Base-by-base conservation (phyloP, 1,139 yeast species). In the Nakaseomyces uthaithaninus region DNA sequence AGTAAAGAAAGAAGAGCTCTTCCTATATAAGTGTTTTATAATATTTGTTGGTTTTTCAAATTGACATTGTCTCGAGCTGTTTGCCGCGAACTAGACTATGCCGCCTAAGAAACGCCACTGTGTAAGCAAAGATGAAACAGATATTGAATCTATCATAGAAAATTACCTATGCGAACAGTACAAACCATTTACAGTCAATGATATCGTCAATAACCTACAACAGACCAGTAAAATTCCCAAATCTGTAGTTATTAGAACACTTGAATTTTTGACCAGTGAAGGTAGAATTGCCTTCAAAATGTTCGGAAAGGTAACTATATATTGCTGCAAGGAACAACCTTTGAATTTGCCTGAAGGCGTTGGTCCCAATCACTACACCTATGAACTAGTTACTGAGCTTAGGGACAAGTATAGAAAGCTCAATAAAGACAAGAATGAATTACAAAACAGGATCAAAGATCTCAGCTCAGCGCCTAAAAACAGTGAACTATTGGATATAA, bases 151-250 rank as follows among this genome's bases (percentile, higher is more conserved):
- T 1, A 14, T 50, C 12, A 49, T 55, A 17, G 51, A 51, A 40
- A 43, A 51, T 3, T 67, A 67, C 45, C 49, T 69, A 51, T 54
- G 50, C 28, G 52, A 57, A 3, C 69, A 63, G 49, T 68, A 66
- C 51, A 57, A 65, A 40, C 72, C 71, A 8, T 65, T 63, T 45
- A 66, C 66, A 0, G 51, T 63, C 3, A 57, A 59, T 31, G 72
- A 67, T 50, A 54, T 67, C n/a, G 52, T 64, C 9, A 55, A 62
- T 28, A 67, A 67, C 40, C 42, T 67, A 38, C 69, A 66, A 39
- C 63, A 59, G 41, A 17, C 19, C 3, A 12, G 12, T 11, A 52
- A 51, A 39, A 45, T 65, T 2, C 51, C 55, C 17, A 66, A 63
- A 43, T 40, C 59, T 6, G 53, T 49, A 17, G 60, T 66, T 43